Evolutionary conservation across 2,329 filamentous ascomycete genomes (phyloP), one percentile per base, ranked within the genome.

Genomic region (Penicillium sp.): DNA sequence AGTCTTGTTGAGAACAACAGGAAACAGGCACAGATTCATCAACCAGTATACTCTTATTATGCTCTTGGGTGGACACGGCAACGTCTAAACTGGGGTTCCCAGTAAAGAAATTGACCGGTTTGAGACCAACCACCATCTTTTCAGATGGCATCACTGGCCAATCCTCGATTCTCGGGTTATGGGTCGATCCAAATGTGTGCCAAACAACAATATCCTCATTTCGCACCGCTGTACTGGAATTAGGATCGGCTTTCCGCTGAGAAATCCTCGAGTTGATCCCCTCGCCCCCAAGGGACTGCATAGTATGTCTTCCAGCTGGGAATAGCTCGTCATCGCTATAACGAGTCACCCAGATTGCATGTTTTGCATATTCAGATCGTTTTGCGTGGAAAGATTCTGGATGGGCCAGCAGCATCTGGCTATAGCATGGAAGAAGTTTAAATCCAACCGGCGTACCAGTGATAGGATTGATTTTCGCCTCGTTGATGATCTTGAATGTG

Each of bases 401-500:
- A 56, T 82, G 74, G 0, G 82, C 79, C 6, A 85, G 73, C 32
- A 85, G 75, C 60, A 81, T 77, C 62, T 85, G 82, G 65, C 80
- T 83, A 8, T 79, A 77, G 5, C 74, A 76, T 0, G 77, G 73
- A 49, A 76, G 67, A 43, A 85, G 73, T 59, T 83, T 84, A 67
- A 82, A 85, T 0, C 74, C 79, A 1, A 84, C 78, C 0, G 79
- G 74, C 1, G 76, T 75, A 6, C 74, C 73, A 26, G 81, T 83
- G 52, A 83, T 65, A 0, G 77, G 71, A 65, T 85, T 85, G 16
- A 64, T 68, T 5, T 76, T 65, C 2, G 69, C 61, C 8, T 79
- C 74, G 60, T 84, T 84, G 63, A 82, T 73, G 46, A 85, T 81
- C 61, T 83, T 84, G 76, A 83, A 84, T 4, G 71, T 73, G 27